phyloP scores from a whole-genome alignment of 371 early-diverging fungal genomes.

The Mortierella sp. region DNA sequence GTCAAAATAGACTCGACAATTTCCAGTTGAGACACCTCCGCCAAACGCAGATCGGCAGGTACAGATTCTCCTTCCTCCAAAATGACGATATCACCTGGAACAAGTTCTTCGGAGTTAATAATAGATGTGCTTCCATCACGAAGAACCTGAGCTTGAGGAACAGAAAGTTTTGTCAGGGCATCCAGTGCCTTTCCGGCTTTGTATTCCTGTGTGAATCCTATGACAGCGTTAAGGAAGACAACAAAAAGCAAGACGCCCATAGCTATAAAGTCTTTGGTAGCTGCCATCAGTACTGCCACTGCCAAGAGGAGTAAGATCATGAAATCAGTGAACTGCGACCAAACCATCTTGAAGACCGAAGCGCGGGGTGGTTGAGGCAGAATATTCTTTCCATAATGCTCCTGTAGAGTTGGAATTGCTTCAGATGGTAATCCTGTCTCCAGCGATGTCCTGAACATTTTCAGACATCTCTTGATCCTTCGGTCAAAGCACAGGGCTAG shows the following conservation, averaged over 20 bases:
- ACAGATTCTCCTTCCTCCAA: slow-evolving; percentile 77
- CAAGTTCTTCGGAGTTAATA: slow-evolving; percentile 68
- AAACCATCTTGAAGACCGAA: slow-evolving; percentile 82
- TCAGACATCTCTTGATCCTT: slow-evolving; percentile 74
- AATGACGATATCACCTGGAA: slow-evolving; percentile 79
- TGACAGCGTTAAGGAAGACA: slow-evolving; percentile 76
- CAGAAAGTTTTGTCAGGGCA: slow-evolving; percentile 70
- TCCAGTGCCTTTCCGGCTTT: slow-evolving; percentile 73
- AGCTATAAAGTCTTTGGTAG: slow-evolving; percentile 79
- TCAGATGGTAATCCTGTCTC: slow-evolving; percentile 74
- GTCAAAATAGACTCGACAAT: slow-evolving; percentile 83
- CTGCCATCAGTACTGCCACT: slow-evolving; percentile 85
- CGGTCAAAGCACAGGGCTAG: slow-evolving; percentile 89
- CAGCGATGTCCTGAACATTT: slow-evolving; percentile 87
- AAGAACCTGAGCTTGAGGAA: slow-evolving; percentile 75
- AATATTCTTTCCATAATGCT: slow-evolving; percentile 89
- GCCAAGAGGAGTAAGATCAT: slow-evolving; percentile 88
- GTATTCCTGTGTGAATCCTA: slow-evolving; percentile 77
- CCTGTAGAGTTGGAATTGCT: slow-evolving; percentile 66
- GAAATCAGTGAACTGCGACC: slow-evolving; percentile 90
- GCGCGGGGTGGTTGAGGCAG: slow-evolving; percentile 83
- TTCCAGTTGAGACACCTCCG: slow-evolving; percentile 79
- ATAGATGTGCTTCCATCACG: slow-evolving; percentile 70
- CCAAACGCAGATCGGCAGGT: slow-evolving; percentile 79
- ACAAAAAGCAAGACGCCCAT: slow-evolving; percentile 75